Conservation (phyloP, 78 protist genomes). For the Dictyostelium capitatum region DNA sequence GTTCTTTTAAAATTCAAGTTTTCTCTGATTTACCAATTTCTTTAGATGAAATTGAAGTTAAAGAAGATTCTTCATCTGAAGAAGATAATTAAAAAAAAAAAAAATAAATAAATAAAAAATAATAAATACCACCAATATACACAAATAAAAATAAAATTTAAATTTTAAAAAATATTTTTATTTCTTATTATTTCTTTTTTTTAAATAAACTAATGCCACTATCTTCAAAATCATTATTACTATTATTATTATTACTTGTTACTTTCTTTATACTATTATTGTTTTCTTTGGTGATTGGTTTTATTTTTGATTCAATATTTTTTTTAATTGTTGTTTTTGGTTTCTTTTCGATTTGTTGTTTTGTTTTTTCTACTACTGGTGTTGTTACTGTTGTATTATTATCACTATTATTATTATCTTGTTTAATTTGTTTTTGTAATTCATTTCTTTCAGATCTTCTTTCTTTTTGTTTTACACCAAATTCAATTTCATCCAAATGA, state of each 20-base stretch:
- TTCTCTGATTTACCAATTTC: conserved; percentile 58
- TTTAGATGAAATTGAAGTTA: conserved; percentile 56
- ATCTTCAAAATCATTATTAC: conserved; percentile 18
- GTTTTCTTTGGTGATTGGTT: background rate
- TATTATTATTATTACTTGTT: background rate
- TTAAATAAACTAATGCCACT: conserved; percentile 39
- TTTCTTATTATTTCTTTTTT: conserved; percentile 26
- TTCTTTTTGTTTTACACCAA: conserved; percentile 78
- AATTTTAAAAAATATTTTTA: conserved; percentile 1
- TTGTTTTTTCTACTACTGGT: conserved; percentile 10
- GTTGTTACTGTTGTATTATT: background rate
- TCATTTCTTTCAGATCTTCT: conserved; percentile 80
- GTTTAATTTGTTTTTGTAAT: conserved; percentile 29
- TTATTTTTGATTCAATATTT: background rate
- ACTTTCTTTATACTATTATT: background rate
- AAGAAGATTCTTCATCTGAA: background rate
- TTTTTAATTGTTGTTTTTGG: background rate
- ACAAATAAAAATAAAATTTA: background rate
- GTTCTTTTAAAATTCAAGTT: conserved; percentile 73
- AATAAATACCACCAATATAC: background rate
- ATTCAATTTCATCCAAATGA: conserved; percentile 69
- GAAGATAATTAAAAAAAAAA: background rate
- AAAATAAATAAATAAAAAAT: background rate
- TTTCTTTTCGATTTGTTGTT: background rate
- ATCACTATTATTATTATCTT: background rate